Conservation (phyloP, 495 filamentous ascomycete species). For the Margaritispora aquatica region DNA sequence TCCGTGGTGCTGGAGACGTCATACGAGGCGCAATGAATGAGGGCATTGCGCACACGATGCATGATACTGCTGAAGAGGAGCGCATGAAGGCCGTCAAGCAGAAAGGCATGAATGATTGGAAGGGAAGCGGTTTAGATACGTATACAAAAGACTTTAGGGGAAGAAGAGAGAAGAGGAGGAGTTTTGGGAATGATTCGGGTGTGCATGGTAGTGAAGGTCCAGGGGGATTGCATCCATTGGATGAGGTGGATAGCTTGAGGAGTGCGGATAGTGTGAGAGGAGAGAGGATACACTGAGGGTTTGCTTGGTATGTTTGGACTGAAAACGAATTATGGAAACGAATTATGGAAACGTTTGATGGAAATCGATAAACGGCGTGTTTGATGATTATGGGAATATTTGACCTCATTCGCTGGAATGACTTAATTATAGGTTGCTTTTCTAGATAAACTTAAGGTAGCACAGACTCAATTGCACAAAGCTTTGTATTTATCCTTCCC, state of each 20-base stretch:
- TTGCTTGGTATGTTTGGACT: too few relatives aligned
- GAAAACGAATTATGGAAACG: too few relatives aligned
- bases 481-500: too few relatives aligned
- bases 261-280: not conserved
- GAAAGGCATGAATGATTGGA: slow-evolving; percentile 12
- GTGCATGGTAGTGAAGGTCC: slow-evolving; percentile 18
- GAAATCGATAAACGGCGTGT: too few relatives aligned
- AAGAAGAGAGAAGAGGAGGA: slow-evolving; percentile 6
- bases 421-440: too few relatives aligned
- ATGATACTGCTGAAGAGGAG: slow-evolving; percentile 14
- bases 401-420: too few relatives aligned
- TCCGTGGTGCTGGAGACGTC: slow-evolving; percentile 14
- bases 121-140: slow-evolving; percentile 11
- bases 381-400: too few relatives aligned
- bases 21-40: slow-evolving; percentile 12
- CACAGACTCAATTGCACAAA: too few relatives aligned
- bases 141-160: slow-evolving; percentile 10
- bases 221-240: not conserved
- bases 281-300: not conserved
- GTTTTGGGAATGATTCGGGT: not conserved
- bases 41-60: slow-evolving; percentile 8
- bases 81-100: slow-evolving; percentile 10
- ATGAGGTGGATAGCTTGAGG: slow-evolving; percentile 4
- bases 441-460: too few relatives aligned
- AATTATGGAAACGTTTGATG: too few relatives aligned